Conservation (phyloP, 1,284 basidiomycete genomes). For the Ganoderma meredithae region DNA sequence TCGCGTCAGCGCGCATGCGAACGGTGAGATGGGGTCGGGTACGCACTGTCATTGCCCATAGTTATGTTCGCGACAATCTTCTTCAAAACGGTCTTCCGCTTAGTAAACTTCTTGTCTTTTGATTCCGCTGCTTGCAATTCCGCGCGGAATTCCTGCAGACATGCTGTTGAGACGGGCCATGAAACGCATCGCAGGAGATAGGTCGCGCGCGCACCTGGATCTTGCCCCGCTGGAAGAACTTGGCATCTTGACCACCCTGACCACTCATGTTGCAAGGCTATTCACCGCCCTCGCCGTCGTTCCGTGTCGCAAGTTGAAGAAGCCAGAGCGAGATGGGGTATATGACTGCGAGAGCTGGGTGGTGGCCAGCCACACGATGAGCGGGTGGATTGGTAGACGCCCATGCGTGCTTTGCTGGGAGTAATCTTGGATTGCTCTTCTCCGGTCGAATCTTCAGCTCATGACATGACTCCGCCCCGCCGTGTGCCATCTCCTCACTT, state of each 20-base stretch:
- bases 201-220: constrained; percentile 71
- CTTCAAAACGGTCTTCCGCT: constrained; percentile 92
- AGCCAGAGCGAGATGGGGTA: constrained; percentile 16
- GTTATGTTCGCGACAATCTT: constrained; percentile 97
- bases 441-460: constrained; percentile 6
- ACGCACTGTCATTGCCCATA: constrained; percentile 93
- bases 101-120: constrained; percentile 93
- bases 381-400: constrained; percentile 16
- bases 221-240: constrained; percentile 91
- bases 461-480: constrained; percentile 39
- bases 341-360: constrained; percentile 18
- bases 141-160: constrained; percentile 76
- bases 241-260: constrained; percentile 81
- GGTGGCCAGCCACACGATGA: constrained; percentile 1
- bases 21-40: constrained; percentile 30
- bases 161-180: constrained; percentile 24
- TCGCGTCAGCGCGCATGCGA: constrained; percentile 20
- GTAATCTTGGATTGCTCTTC: not conserved
- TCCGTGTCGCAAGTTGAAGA: not conserved
- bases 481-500: constrained; percentile 35
- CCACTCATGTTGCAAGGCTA: constrained; percentile 54
- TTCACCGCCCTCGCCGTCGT: not conserved
- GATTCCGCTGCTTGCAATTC: constrained; percentile 90
- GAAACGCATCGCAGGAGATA: not conserved
- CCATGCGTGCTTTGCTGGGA: constrained; percentile 11